phyloP scores from a whole-genome alignment of 192 early-diverging fungal genomes.

The Endogone sp. region DNA sequence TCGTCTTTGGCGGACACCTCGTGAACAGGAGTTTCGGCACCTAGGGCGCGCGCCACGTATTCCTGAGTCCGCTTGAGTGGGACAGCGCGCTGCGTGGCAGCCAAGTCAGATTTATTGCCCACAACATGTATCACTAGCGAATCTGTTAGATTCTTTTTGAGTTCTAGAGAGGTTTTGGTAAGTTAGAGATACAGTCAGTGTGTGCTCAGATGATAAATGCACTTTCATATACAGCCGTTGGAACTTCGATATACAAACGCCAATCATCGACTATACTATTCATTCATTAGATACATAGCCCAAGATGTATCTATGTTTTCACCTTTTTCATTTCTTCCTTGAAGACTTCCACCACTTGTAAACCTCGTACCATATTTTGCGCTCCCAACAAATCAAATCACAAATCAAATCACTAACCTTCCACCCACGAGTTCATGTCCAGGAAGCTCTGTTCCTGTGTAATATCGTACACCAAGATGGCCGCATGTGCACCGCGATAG shows the following conservation, averaged over 20 bases:
- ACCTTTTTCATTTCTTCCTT: neutral
- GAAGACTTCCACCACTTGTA: slow-evolving; percentile 1
- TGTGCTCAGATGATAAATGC: neutral
- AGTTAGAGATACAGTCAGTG: neutral
- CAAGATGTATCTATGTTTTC: neutral
- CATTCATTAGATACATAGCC: no score
- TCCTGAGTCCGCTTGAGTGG: slow-evolving; percentile 53
- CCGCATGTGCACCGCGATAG: slow-evolving; percentile 71
- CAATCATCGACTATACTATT: no score
- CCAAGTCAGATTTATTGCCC: slow-evolving; percentile 70
- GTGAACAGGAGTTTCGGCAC: slow-evolving; percentile 57
- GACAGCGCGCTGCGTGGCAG: slow-evolving; percentile 51
- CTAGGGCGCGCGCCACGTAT: slow-evolving; percentile 54
- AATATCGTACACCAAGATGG: slow-evolving; percentile 70
- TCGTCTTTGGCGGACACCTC: slow-evolving; percentile 74
- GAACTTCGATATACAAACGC: no score
- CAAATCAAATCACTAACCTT: slow-evolving; percentile 19
- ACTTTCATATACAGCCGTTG: neutral
- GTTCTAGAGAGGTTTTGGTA: slow-evolving; percentile 34
- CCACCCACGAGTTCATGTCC: slow-evolving; percentile 67
- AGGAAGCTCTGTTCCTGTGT: slow-evolving; percentile 66
- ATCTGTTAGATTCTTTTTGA: slow-evolving; percentile 62
- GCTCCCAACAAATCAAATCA: neutral
- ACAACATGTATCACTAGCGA: slow-evolving; percentile 67
- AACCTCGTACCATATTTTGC: slow-evolving; percentile 12